These are phyloP conservation scores for Suillus lakei DNA, from an alignment of 768 basidiomycete species.

Conservation along the genomic window DNA sequence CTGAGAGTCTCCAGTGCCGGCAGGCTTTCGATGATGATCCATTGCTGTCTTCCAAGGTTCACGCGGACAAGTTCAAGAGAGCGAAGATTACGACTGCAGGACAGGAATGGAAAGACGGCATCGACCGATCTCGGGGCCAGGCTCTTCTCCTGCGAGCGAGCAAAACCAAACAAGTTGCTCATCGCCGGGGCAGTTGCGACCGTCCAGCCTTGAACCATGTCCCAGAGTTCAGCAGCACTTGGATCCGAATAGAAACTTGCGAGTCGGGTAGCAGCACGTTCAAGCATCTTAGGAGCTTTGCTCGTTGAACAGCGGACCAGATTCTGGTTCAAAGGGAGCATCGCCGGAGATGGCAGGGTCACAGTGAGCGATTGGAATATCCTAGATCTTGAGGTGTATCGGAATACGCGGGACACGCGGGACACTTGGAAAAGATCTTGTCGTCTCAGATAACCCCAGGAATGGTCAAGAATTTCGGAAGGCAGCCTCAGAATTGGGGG, in stretches of 20 bases:
- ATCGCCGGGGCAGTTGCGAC: neutral
- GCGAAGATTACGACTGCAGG: neutral
- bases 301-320: neutral
- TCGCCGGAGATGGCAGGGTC: neutral
- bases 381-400: conserved; percentile 1
- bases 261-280: neutral
- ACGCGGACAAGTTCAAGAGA: conserved; percentile 1
- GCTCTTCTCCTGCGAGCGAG: neutral
- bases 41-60: neutral
- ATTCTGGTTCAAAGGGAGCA: neutral
- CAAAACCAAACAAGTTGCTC: neutral
- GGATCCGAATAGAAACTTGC: conserved; percentile 6
- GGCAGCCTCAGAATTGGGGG: neutral
- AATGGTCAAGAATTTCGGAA: neutral
- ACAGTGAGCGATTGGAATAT: conserved; percentile 1
- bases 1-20: conserved; percentile 1
- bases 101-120: neutral
- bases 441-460: conserved; percentile 1
- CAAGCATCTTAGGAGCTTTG: neutral
- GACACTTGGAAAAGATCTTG: neutral
- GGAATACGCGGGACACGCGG: neutral
- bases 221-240: conserved; percentile 1
- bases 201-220: conserved; percentile 1
- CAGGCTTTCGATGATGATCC: neutral
- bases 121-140: neutral